Percentiles rank a stretch among this genome's conserved stretches.
phyloP scores from a whole-genome alignment of 139 green algal genomes.

The Coelastrella sp. region DNA sequence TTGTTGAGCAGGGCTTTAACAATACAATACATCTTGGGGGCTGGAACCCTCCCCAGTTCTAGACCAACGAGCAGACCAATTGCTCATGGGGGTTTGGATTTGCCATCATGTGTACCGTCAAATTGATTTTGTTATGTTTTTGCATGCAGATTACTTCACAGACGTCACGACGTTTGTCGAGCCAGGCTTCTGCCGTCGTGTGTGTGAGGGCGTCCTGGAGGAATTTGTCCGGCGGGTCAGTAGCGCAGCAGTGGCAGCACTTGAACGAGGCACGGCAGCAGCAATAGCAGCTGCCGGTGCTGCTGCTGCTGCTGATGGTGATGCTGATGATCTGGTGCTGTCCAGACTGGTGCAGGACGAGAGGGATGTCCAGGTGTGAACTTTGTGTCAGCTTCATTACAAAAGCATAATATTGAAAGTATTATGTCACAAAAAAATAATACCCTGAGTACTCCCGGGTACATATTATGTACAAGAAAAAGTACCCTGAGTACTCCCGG shows the following conservation, averaged over 20 bases:
- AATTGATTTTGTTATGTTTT: not conserved
- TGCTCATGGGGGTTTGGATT: too few relatives aligned
- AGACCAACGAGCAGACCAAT: too few relatives aligned
- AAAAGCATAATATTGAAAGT: too few relatives aligned
- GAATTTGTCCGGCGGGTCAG: conserved; percentile 52
- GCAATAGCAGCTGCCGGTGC: conserved; percentile 21
- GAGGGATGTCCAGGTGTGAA: conserved; percentile 23
- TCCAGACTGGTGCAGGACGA: conserved; percentile 29
- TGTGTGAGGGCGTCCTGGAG: conserved; percentile 55
- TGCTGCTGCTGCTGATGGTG: not conserved
- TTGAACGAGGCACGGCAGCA: not conserved
- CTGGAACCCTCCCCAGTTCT: too few relatives aligned
- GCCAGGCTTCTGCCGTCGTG: conserved; percentile 51
- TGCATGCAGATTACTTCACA: conserved; percentile 39
- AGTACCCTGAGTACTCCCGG: too few relatives aligned
- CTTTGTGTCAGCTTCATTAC: too few relatives aligned
- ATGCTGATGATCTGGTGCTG: conserved; percentile 12
- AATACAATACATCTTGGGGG: too few relatives aligned
- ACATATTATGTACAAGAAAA: too few relatives aligned
- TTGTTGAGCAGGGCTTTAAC: too few relatives aligned
- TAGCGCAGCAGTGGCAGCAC: conserved; percentile 21
- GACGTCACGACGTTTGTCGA: conserved; percentile 49
- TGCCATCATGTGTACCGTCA: not conserved
- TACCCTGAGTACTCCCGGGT: too few relatives aligned
- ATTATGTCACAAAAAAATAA: too few relatives aligned